Percentiles rank a stretch among this genome's conserved stretches.
Conservation (phyloP, 176 grass and related monocot species). For the Carex myosuroides region DNA sequence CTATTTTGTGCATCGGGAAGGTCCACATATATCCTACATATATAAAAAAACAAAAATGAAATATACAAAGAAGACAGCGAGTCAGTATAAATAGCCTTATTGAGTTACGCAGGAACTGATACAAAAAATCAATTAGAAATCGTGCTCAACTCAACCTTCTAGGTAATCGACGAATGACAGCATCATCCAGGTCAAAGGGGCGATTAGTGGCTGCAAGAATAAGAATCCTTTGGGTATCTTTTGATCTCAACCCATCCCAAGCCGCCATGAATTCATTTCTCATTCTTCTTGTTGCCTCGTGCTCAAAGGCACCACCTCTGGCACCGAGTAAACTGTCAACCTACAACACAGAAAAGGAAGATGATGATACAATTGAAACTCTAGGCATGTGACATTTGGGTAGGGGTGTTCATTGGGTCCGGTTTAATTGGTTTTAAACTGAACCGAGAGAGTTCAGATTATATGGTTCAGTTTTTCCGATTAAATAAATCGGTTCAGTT, state of each 20-base stretch:
- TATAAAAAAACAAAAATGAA: slow-evolving; percentile 10
- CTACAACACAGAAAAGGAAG: slow-evolving; percentile 34
- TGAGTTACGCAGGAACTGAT: neutral
- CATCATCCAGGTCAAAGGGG: slow-evolving; percentile 98
- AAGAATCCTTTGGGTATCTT: slow-evolving; percentile 86
- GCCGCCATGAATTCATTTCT: slow-evolving; percentile 98
- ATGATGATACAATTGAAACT: neutral
- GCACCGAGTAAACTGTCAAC: slow-evolving; percentile 96
- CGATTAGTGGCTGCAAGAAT: slow-evolving; percentile 96
- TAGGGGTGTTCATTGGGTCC: too few relatives aligned
- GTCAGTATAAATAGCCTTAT: neutral
- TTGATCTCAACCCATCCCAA: slow-evolving; percentile 97
- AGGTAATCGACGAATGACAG: slow-evolving; percentile 88
- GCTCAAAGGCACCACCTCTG: slow-evolving; percentile 91
- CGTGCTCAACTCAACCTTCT: slow-evolving; percentile 46
- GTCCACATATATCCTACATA: slow-evolving; percentile 81
- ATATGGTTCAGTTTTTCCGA: too few relatives aligned
- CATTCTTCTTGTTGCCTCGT: slow-evolving; percentile 97
- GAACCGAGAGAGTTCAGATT: too few relatives aligned
- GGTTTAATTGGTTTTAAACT: too few relatives aligned
- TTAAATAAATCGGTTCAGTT: too few relatives aligned
- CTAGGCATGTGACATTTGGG: neutral
- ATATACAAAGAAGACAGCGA: neutral
- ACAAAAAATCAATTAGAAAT: neutral
- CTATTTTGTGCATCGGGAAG: slow-evolving; percentile 84